A percentile compares a stretch with the other conserved stretches of the same genome.
These are phyloP conservation scores for Cladorrhinum sp. DNA, from an alignment of 2,329 filamentous ascomycete genomes.

Conservation along the genomic window DNA sequence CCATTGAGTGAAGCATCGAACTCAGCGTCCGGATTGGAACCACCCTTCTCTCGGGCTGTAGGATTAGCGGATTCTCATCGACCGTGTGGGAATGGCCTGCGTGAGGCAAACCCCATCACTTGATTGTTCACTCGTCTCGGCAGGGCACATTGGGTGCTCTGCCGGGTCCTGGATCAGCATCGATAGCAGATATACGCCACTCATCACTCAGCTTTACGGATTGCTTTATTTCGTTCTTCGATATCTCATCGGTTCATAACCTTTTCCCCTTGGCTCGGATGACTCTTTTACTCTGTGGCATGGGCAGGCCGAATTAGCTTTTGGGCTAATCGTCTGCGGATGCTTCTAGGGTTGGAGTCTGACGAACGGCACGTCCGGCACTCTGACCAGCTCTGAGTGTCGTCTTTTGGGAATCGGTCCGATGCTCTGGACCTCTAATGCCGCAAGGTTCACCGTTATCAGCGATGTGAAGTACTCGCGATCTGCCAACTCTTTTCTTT, in stretches of 20 bases:
- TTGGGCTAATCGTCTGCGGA: neutral
- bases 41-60: slow-evolving; percentile 23
- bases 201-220: slow-evolving; percentile 24
- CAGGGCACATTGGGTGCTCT: slow-evolving; percentile 10
- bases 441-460: slow-evolving; percentile 15
- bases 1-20: slow-evolving; percentile 39
- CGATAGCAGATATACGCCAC: slow-evolving; percentile 25
- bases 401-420: slow-evolving; percentile 16
- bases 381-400: slow-evolving; percentile 22
- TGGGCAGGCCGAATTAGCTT: slow-evolving; percentile 12
- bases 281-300: slow-evolving; percentile 16
- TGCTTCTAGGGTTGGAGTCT: slow-evolving; percentile 16
- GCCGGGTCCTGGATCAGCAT: slow-evolving; percentile 23
- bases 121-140: slow-evolving; percentile 8
- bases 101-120: slow-evolving; percentile 7
- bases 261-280: slow-evolving; percentile 27
- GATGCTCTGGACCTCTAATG: slow-evolving; percentile 11
- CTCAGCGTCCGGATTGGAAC: slow-evolving; percentile 24
- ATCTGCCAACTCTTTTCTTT: slow-evolving; percentile 6
- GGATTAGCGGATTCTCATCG: slow-evolving; percentile 27
- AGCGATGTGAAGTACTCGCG: slow-evolving; percentile 14
- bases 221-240: slow-evolving; percentile 31
- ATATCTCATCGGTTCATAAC: slow-evolving; percentile 28
- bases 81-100: slow-evolving; percentile 16
- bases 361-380: slow-evolving; percentile 32